Evolutionary conservation across 1,284 basidiomycete species (phyloP).

Genomic region (Malassezia pachydermatis): DNA sequence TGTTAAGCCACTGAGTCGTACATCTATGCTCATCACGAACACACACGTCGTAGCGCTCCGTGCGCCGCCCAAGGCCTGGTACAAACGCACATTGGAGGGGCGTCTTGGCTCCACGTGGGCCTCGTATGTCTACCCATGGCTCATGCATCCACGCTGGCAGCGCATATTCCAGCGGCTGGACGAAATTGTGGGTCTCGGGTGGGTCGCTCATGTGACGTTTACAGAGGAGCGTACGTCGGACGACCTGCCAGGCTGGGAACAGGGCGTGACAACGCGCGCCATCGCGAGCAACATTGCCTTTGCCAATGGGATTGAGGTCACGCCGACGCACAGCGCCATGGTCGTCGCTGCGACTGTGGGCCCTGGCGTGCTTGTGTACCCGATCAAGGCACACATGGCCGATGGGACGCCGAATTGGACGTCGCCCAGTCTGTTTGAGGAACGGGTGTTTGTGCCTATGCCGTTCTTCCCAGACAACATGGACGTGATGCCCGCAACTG

Average conservation of each 20-base stretch:
- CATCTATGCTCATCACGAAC: constrained; percentile 60
- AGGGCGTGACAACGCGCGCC: not conserved
- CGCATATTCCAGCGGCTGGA: not conserved
- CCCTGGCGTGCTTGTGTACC: constrained; percentile 9
- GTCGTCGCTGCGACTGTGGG: constrained; percentile 1
- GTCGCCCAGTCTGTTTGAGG: no score
- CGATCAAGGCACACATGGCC: not conserved
- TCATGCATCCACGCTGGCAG: no score
- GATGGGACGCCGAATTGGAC: constrained; percentile 1
- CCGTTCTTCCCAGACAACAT: constrained; percentile 18
- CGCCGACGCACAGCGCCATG: not conserved
- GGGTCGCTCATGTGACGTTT: constrained; percentile 9
- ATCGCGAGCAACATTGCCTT: not conserved
- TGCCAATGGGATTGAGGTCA: constrained; percentile 12
- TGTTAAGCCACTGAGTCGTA: constrained; percentile 56
- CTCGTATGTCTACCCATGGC: not conserved
- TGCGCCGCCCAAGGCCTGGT: not conserved
- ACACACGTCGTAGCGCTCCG: constrained; percentile 60
- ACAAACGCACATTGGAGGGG: not conserved
- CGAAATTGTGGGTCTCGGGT: constrained; percentile 4
- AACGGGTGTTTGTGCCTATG: not conserved
- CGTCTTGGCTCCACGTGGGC: not conserved
- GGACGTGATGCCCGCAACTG: not conserved
- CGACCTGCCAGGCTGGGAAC: not conserved
- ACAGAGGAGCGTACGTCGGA: not conserved